Base-by-base conservation (phyloP, 1,284 basidiomycete genomes). In the Heterobasidion irregulare region DNA sequence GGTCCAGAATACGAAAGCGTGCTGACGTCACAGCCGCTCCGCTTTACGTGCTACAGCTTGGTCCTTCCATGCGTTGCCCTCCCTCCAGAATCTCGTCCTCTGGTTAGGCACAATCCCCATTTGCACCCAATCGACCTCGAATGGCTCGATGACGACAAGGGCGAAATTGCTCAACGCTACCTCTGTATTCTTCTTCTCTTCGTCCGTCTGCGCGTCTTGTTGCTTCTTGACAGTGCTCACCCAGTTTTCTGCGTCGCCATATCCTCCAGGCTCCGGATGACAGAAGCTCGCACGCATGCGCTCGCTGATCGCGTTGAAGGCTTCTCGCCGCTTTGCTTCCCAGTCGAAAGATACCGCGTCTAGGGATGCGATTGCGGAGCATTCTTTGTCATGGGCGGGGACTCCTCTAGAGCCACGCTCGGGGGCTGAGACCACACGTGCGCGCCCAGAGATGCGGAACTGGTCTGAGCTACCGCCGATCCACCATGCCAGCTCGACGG, bases 271-370 rank as follows among this genome's bases (percentile, higher is more conserved):
- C 0, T 70, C 63, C 1, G 86, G 85, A 1, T 77, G 67, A 56
- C 75, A 77, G 82, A 83, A 89, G 50, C 70, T 74, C 34, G 85
- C 86, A 59, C 76, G 79, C 80, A 87, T 78, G 53, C 71, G 68
- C 2, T 68, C 70, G 52, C 75, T 75, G 76, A 87, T 74, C 18
- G 32, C 61, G 57, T 77, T 73, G 65, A 85, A 88, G 18, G 74
- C 62, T 51, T 74, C 73, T 18, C 66, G 55, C 6, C 85, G 72
- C 66, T 80, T 76, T 38, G 63, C 66, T 62, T 86, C 84, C 85
- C 84, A 89, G 61, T 86, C 77, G 56, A 78, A 78, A 8, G 68
- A 70, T 38, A 72, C 70, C 46, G 63, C 58, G 12, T 62, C 65
- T n/a, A 84, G 64, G 47, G 65, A 65, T 0, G 66, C 66, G 18